Base-by-base conservation (phyloP, 2,329 filamentous ascomycete genomes). In the Microsporum ferrugineum region DNA sequence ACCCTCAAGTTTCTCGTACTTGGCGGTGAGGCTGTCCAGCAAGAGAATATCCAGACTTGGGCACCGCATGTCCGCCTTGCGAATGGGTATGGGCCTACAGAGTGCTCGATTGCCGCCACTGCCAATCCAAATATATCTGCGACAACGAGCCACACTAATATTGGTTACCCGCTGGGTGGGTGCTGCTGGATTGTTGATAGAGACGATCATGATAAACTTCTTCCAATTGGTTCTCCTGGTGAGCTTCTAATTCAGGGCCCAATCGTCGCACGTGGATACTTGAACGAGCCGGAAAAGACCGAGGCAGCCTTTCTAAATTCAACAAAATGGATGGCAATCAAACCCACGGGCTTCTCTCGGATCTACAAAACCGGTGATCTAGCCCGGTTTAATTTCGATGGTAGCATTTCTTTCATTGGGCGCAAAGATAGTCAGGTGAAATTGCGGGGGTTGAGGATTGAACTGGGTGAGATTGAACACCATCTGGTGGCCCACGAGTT, bases 351-450 rank as follows among this genome's bases (percentile, higher is more conserved):
- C n/a, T 10, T 31, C 33, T 41, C 8, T 10, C n/a, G 79, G 3
- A 75, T 95, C 0, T 96, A 96, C 71, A 82, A 88, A 31, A 96
- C 91, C 0, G 91, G 91, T 0, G 91, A 96, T 72, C 89, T 88
- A 69, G 91, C 88, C 2, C 80, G 82, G 27, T 79, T 95, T 56
- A 79, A 81, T 1, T 65, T 77, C 0, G 79, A 88, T 62, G 89
- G 90, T 0, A 82, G 79, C 0, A 78, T 96, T 10, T 88, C 95
- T 70, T 95, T 88, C 68, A 79, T 91, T 33, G 91, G 91, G 0
- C 85, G 91, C 5, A 85, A 96, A 7, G 82, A 82, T 1, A 83
- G 84, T 56, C 91, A 96, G 71, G 85, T 95, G 64, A 96, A 96
- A 71, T 79, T 95, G 2, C 83, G 90, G 10, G 90, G 90, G 0